A percentile compares a stretch with the other conserved stretches of the same genome.
phyloP scores from a whole-genome alignment of 2,329 filamentous ascomycete species.

The Ilyonectria robusta region DNA sequence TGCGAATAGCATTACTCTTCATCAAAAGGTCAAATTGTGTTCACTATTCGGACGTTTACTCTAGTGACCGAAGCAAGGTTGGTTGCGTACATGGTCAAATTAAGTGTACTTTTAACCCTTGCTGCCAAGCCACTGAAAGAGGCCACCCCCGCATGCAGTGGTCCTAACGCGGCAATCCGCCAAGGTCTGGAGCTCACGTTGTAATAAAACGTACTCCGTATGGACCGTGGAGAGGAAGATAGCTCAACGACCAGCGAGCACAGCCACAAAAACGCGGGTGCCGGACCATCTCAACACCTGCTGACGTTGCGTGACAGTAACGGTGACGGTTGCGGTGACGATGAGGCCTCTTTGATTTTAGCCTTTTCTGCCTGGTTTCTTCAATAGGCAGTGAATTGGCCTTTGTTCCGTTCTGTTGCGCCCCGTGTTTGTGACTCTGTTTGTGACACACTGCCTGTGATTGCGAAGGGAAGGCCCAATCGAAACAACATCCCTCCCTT shows the following conservation, averaged over 20 bases:
- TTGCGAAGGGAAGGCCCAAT: not conserved
- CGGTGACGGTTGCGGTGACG: constrained; percentile 1
- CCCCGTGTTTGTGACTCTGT: not conserved
- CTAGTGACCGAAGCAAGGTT: no score
- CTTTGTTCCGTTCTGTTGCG: not conserved
- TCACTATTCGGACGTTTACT: no score
- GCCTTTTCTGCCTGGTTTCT: not conserved
- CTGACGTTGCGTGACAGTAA: constrained; percentile 24
- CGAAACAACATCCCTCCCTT: not conserved
- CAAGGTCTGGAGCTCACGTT: constrained; percentile 1
- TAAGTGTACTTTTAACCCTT: no score
- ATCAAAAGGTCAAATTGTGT: no score
- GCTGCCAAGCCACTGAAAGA: not conserved
- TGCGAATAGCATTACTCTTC: no score
- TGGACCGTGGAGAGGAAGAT: not conserved
- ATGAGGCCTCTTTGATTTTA: not conserved
- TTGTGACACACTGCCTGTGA: not conserved
- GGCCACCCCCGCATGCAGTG: not conserved
- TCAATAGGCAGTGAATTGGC: not conserved
- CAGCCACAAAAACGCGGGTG: constrained; percentile 31
- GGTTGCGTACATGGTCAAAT: no score
- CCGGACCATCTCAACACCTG: constrained; percentile 11
- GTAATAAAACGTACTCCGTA: not conserved
- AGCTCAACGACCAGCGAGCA: constrained; percentile 27
- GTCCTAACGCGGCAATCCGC: not conserved